Evolutionary conservation across 2,329 filamentous ascomycete genomes (phyloP), one percentile per base, ranked within the genome.

Genomic region (Monilinia fructigena): DNA sequence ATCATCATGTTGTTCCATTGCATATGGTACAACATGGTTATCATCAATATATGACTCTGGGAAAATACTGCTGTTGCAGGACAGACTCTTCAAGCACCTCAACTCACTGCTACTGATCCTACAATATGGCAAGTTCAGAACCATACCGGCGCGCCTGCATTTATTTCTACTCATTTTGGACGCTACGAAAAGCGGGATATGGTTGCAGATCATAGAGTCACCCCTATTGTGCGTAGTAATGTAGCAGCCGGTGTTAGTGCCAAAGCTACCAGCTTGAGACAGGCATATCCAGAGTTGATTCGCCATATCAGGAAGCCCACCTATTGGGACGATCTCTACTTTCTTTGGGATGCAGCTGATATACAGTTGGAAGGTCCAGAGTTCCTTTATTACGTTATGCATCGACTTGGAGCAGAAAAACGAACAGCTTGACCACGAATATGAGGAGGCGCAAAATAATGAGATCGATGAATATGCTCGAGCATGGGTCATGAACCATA

Each of bases 331-430:
- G 69, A 73, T 60, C 68, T 77, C 3, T 72, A 76, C 63, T 48
- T 71, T 11, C 77, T 74, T 62, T 78, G 76, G 66, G 76, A 78
- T 70, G 70, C 70, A 5, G 70, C 72, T 40, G 76, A 77, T 67
- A 69, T 76, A 16, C 72, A 69, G 50, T 59, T 71, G 40, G 69
- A 77, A 23, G 71, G 72, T 31, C 67, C 71, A 16, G 45, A 47
- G 0, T 77, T 78, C 63, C 74, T 75, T 45, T 74, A 59, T 35
- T 68, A 69, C n/a, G 73, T 78, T 23, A 64, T 77, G 18, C 45
- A 68, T 35, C 58, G 68, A 4, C 70, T 78, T 42, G 47, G 56
- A 7, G 53, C 50, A 14, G 58, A 68, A 45, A 45, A 69, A 69
- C 23, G 53, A 59, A n/a, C 23, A 56, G 35, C 48, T 63, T 14